Conservation (phyloP, 495 filamentous ascomycete species). For the Aspergillus hancockii region DNA sequence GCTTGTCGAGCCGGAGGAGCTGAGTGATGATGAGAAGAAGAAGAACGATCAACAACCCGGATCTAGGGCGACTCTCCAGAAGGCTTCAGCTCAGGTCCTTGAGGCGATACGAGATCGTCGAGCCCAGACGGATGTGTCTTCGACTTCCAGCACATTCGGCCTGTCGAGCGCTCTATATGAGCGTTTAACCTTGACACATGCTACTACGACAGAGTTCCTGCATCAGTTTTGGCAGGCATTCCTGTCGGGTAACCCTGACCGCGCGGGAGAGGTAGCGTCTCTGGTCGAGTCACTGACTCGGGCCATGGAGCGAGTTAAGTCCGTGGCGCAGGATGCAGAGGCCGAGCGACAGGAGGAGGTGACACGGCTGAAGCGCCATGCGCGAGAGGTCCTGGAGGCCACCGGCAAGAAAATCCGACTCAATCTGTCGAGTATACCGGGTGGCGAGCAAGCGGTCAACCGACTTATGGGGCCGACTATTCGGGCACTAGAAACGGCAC, state of each 20-base stretch:
- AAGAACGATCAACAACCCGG: constrained; percentile 43
- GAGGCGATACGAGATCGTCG: constrained; percentile 46
- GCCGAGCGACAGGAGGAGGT: constrained; percentile 61
- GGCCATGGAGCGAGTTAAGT: constrained; percentile 75
- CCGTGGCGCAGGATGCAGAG: constrained; percentile 80
- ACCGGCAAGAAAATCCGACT: constrained; percentile 70
- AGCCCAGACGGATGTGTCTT: constrained; percentile 31
- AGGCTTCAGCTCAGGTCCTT: constrained; percentile 45
- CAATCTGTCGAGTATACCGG: constrained; percentile 63
- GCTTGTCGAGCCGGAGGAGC: constrained; percentile 60
- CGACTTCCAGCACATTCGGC: constrained; percentile 53
- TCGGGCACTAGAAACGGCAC: constrained; percentile 64
- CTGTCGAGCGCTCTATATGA: constrained; percentile 68
- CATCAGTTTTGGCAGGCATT: constrained; percentile 93
- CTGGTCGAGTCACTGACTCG: constrained; percentile 75
- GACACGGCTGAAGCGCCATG: constrained; percentile 63
- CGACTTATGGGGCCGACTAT: constrained; percentile 72
- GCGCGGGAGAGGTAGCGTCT: constrained; percentile 72
- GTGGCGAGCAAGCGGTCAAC: constrained; percentile 74
- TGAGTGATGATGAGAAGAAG: constrained; percentile 57
- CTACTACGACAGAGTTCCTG: constrained; percentile 91
- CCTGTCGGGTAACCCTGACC: constrained; percentile 76
- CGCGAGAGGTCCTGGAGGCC: constrained; percentile 62
- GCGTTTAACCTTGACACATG: constrained; percentile 78
- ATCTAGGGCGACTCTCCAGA: constrained; percentile 37